Conservation (phyloP, 2,329 filamentous ascomycete genomes). For the Aspergillus eucalypticola region DNA sequence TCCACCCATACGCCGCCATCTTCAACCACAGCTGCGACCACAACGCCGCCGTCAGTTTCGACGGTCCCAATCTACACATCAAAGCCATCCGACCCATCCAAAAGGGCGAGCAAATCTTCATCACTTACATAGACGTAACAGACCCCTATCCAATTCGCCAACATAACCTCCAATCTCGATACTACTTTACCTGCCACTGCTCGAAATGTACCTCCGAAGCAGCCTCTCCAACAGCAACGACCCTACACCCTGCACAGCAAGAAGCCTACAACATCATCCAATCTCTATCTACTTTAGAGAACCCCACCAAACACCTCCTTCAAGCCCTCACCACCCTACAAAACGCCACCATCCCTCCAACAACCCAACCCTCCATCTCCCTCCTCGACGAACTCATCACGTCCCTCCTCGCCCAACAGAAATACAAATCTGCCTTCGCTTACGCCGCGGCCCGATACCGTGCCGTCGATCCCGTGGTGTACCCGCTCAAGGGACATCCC, state of each 20-base stretch:
- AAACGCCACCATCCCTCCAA: conserved; percentile 49
- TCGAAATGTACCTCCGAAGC: conserved; percentile 46
- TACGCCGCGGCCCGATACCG: conserved; percentile 56
- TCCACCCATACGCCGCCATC: conserved; percentile 56
- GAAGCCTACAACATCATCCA: background rate
- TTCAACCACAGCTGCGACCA: conserved; percentile 65
- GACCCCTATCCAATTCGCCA: conserved; percentile 54
- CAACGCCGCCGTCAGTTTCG: conserved; percentile 60
- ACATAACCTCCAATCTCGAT: conserved; percentile 54
- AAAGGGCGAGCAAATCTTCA: conserved; percentile 59
- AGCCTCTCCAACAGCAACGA: conserved; percentile 10
- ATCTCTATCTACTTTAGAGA: conserved; percentile 24
- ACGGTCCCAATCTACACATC: conserved; percentile 52
- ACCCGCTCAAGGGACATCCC: conserved; percentile 52
- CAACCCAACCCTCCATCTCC: conserved; percentile 57
- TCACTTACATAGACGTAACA: conserved; percentile 63
- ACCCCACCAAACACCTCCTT: conserved; percentile 36
- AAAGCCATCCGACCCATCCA: conserved; percentile 56
- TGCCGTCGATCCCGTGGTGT: conserved; percentile 54
- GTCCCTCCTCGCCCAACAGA: conserved; percentile 45
- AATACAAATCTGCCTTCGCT: conserved; percentile 51
- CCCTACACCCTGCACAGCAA: conserved; percentile 14
- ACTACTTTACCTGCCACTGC: conserved; percentile 62
- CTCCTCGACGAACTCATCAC: conserved; percentile 57
- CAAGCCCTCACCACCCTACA: conserved; percentile 28